Percentiles rank a stretch among this genome's conserved stretches.
phyloP scores from a whole-genome alignment of 2,329 filamentous ascomycete genomes.

The Tolypocladium paradoxum region DNA sequence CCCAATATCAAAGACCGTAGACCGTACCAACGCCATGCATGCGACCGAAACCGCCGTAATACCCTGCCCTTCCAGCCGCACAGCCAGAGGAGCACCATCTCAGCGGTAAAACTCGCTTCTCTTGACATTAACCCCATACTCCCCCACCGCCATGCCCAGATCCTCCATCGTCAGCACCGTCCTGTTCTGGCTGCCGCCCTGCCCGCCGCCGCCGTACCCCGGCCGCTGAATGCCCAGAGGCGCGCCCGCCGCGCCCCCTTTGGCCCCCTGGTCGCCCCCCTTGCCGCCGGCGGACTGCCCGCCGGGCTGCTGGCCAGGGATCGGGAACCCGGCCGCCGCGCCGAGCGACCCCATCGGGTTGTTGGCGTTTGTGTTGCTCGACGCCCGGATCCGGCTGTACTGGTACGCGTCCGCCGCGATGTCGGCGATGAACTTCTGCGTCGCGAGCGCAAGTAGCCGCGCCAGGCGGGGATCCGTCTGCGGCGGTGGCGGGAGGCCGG shows the following conservation, averaged over 20 bases:
- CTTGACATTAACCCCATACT: slow-evolving; percentile 97
- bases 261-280: slow-evolving; percentile 43
- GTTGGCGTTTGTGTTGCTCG: slow-evolving; percentile 68
- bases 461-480: slow-evolving; percentile 85
- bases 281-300: slow-evolving; percentile 32
- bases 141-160: slow-evolving; percentile 90
- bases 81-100: neutral
- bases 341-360: slow-evolving; percentile 85
- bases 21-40: slow-evolving; percentile 4
- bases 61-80: neutral
- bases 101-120: slow-evolving; percentile 91
- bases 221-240: slow-evolving; percentile 65
- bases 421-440: slow-evolving; percentile 97
- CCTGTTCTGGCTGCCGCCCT: slow-evolving; percentile 77
- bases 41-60: neutral
- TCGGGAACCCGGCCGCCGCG: slow-evolving; percentile 58
- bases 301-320: slow-evolving; percentile 50
- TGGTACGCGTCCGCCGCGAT: slow-evolving; percentile 97
- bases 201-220: slow-evolving; percentile 78
- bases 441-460: slow-evolving; percentile 89
- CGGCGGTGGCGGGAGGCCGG: slow-evolving; percentile 84
- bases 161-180: slow-evolving; percentile 99
- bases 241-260: slow-evolving; percentile 25
- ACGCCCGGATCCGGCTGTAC: slow-evolving; percentile 91
- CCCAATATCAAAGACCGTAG: neutral